These are phyloP conservation scores for Ophiostoma sp. DNA, from an alignment of 2,329 filamentous ascomycete genomes.

Conservation along the genomic window DNA sequence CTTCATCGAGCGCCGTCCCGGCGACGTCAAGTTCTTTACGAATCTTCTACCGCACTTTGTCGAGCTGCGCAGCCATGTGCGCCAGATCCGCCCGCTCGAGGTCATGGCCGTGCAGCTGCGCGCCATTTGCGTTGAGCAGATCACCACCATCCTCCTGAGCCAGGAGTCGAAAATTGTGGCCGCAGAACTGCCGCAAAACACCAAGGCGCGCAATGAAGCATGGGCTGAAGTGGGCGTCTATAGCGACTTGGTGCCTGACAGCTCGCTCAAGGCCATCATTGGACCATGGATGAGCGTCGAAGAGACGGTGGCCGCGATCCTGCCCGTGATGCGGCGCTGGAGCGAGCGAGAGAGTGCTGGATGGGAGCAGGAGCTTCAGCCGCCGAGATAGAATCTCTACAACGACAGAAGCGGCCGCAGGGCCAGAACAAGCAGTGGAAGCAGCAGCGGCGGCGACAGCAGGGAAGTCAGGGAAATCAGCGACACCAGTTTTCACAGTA, in stretches of 20 bases:
- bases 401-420: not conserved
- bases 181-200: slow-evolving; percentile 28
- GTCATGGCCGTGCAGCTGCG: slow-evolving; percentile 43
- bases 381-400: slow-evolving; percentile 18
- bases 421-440: not conserved
- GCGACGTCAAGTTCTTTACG: slow-evolving; percentile 40
- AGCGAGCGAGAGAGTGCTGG: slow-evolving; percentile 41
- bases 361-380: slow-evolving; percentile 35
- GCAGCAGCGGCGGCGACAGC: not conserved
- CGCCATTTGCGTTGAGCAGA: slow-evolving; percentile 42
- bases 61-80: slow-evolving; percentile 39
- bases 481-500: too few relatives aligned
- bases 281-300: slow-evolving; percentile 43
- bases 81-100: slow-evolving; percentile 34
- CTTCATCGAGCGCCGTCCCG: slow-evolving; percentile 39
- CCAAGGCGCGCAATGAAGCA: slow-evolving; percentile 29
- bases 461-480: too few relatives aligned
- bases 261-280: slow-evolving; percentile 30
- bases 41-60: slow-evolving; percentile 43
- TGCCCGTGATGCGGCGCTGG: slow-evolving; percentile 42
- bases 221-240: slow-evolving; percentile 32
- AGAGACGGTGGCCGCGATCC: slow-evolving; percentile 37
- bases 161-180: slow-evolving; percentile 34
- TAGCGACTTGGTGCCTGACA: slow-evolving; percentile 32
- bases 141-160: slow-evolving; percentile 29